Percentiles rank a stretch among this genome's conserved stretches.
Evolutionary conservation across 2,329 filamentous ascomycete species (phyloP).

Genomic region (Teratosphaeriaceae sp.): DNA sequence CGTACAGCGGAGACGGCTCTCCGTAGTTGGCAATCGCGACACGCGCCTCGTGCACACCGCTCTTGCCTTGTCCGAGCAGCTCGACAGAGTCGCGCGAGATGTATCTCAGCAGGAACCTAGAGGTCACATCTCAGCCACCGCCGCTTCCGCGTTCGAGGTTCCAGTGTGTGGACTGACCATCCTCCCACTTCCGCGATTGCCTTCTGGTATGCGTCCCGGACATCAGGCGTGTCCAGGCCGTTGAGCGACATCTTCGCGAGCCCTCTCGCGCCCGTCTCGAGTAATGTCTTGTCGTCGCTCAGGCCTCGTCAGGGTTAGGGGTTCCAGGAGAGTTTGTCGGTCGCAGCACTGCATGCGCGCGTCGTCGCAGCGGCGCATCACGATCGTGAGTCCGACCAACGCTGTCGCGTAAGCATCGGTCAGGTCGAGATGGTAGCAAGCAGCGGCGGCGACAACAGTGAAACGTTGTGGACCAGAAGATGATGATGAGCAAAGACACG

Average conservation of each 20-base stretch:
- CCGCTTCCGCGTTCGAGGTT: not conserved
- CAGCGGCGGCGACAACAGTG: not conserved
- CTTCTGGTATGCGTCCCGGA: constrained; percentile 78
- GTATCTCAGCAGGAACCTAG: constrained; percentile 93
- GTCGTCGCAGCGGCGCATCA: not conserved
- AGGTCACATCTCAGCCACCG: constrained; percentile 13
- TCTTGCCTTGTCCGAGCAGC: constrained; percentile 67
- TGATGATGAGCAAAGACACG: not conserved
- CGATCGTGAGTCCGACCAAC: not conserved
- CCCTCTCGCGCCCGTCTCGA: too few relatives aligned
- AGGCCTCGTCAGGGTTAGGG: not conserved
- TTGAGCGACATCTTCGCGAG: constrained; percentile 99
- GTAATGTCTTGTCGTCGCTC: not conserved
- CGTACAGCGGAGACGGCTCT: constrained; percentile 83
- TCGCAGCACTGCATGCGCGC: not conserved
- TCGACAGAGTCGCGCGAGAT: constrained; percentile 80
- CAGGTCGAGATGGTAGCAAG: not conserved
- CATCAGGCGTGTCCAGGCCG: constrained; percentile 74
- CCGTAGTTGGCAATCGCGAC: constrained; percentile 70
- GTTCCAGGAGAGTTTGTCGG: not conserved
- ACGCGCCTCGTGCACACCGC: constrained; percentile 78
- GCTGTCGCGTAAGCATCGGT: not conserved
- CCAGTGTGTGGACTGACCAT: constrained; percentile 62
- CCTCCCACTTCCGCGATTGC: constrained; percentile 78
- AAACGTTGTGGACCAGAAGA: too few relatives aligned